Percentiles rank a stretch among this genome's conserved stretches.
phyloP scores from a whole-genome alignment of 768 basidiomycete species.

The Pisolithus marmoratus region DNA sequence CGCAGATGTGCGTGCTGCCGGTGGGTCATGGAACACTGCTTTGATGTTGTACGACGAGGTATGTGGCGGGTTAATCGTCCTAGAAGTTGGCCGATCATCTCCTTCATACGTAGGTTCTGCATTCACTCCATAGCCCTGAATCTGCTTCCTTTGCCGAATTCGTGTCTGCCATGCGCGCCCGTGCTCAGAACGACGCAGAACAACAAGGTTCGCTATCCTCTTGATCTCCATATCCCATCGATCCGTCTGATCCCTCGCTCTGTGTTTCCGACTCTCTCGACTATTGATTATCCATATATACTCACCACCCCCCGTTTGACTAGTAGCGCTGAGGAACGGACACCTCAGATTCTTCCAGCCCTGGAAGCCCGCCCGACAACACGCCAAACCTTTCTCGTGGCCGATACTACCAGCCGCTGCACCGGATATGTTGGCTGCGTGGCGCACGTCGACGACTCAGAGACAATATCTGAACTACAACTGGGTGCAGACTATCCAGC shows the following conservation, averaged over 20 bases:
- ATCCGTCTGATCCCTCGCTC: not conserved
- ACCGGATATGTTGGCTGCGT: slow-evolving; percentile 22
- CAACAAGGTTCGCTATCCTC: slow-evolving; percentile 19
- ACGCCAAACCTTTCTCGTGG: slow-evolving; percentile 29
- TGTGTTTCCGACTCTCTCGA: not conserved
- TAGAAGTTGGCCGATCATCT: not conserved
- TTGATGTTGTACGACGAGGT: slow-evolving; percentile 26
- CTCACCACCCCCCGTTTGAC: slow-evolving; percentile 3
- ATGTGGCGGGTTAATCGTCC: slow-evolving; percentile 3
- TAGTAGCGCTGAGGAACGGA: slow-evolving; percentile 11
- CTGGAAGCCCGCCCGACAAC: slow-evolving; percentile 28
- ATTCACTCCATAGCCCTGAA: slow-evolving; percentile 15
- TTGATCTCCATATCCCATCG: not conserved
- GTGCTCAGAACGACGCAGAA: slow-evolving; percentile 20
- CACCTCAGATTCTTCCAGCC: slow-evolving; percentile 25
- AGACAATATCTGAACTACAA: slow-evolving; percentile 25
- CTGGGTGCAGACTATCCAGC: slow-evolving; percentile 25
- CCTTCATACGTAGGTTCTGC: slow-evolving; percentile 15
- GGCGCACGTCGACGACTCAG: slow-evolving; percentile 19
- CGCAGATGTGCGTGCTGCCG: slow-evolving; percentile 25
- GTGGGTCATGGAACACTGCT: slow-evolving; percentile 27
- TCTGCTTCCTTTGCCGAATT: slow-evolving; percentile 17
- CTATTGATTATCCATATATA: not conserved
- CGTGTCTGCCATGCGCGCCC: slow-evolving; percentile 19
- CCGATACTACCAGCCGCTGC: slow-evolving; percentile 24